Conservation (phyloP, 768 basidiomycete species). For the Trametes coccinea region DNA sequence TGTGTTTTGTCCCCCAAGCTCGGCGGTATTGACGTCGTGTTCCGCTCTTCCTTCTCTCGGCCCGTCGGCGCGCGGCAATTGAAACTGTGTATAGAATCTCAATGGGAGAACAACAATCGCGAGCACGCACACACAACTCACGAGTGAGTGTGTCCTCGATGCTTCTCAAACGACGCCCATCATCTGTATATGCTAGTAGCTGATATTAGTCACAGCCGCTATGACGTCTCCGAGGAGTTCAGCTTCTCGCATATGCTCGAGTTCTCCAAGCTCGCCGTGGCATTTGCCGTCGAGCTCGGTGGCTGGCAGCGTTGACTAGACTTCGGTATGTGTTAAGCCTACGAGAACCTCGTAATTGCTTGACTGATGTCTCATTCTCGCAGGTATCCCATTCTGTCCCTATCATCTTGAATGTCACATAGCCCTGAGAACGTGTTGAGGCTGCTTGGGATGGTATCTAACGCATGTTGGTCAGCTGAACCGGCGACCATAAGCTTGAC, state of each 20-base stretch:
- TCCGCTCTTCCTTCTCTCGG: slow-evolving; percentile 2
- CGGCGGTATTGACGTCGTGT: slow-evolving; percentile 6
- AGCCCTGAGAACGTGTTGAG: too few relatives aligned
- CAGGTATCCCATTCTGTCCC: too few relatives aligned
- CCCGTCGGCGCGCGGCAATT: background rate
- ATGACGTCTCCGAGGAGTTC: slow-evolving; percentile 85
- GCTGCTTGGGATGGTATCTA: too few relatives aligned
- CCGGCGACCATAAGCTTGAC: too few relatives aligned
- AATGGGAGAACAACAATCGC: slow-evolving; percentile 71
- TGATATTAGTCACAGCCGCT: slow-evolving; percentile 51
- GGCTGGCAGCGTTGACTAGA: slow-evolving; percentile 32
- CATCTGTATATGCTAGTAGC: slow-evolving; percentile 6
- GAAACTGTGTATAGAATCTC: slow-evolving; percentile 46
- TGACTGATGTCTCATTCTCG: too few relatives aligned
- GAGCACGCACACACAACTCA: slow-evolving; percentile 76
- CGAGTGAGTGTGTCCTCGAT: slow-evolving; percentile 56
- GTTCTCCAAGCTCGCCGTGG: slow-evolving; percentile 58
- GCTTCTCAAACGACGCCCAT: too few relatives aligned
- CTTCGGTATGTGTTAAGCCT: too few relatives aligned
- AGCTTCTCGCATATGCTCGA: slow-evolving; percentile 85
- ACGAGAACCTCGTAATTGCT: too few relatives aligned
- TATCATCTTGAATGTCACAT: too few relatives aligned
- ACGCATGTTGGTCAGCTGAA: too few relatives aligned
- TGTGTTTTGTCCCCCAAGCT: slow-evolving; percentile 3
- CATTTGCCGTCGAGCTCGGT: slow-evolving; percentile 52